phyloP scores from a whole-genome alignment of 208 protist species.

The Angomonas desouzai region DNA sequence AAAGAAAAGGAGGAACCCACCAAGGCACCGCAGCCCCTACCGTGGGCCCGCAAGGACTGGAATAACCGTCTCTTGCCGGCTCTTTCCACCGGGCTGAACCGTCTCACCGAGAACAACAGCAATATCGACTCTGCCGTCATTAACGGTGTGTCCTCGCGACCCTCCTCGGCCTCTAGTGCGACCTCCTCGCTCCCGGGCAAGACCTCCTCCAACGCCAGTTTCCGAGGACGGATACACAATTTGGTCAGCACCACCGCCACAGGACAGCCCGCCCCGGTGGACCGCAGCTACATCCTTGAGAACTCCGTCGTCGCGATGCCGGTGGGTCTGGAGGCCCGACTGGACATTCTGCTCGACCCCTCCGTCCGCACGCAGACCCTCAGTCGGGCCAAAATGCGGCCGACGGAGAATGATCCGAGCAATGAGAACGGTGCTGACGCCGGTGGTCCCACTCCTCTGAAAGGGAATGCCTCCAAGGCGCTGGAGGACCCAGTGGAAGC shows the following conservation, averaged over 20 bases:
- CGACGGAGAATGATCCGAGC: background rate
- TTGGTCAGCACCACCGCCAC: background rate
- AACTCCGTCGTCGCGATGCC: conserved; percentile 40
- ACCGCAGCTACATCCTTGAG: conserved; percentile 7
- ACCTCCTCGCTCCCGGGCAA: too few species aligned
- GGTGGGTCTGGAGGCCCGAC: conserved; percentile 28
- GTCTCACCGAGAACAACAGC: background rate
- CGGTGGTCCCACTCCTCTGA: background rate
- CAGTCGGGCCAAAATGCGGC: background rate
- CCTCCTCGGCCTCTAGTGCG: background rate
- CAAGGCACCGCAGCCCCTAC: background rate
- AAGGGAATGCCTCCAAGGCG: background rate
- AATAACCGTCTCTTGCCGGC: background rate
- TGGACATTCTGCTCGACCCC: conserved; percentile 10
- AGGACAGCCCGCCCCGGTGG: background rate
- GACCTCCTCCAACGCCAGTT: background rate
- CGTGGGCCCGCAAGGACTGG: background rate
- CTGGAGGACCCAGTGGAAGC: background rate
- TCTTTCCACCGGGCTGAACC: background rate
- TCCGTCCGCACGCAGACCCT: background rate
- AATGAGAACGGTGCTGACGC: background rate
- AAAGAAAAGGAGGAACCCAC: background rate
- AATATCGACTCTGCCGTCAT: background rate
- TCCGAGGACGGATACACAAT: background rate
- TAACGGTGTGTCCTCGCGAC: background rate